Evolutionary conservation across 1,284 basidiomycete genomes (phyloP).

Genomic region (Cystobasidium sp.): DNA sequence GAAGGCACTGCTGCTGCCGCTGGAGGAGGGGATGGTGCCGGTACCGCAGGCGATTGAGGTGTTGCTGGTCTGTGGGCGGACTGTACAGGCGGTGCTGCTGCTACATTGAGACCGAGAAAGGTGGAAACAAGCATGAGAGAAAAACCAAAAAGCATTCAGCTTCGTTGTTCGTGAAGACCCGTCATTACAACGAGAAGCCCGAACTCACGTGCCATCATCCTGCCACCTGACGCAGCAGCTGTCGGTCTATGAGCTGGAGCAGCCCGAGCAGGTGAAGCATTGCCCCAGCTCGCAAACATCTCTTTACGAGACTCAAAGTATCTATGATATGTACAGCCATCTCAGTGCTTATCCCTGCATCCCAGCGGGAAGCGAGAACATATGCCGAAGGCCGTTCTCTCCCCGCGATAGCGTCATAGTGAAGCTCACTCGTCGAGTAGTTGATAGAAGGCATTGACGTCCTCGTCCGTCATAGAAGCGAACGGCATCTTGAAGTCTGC

Average conservation of each 20-base stretch:
- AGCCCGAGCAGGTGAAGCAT: constrained; percentile 10
- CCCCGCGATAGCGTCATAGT: background rate
- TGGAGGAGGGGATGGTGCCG: constrained; percentile 12
- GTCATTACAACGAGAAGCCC: background rate
- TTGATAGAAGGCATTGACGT: constrained; percentile 38
- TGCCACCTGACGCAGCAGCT: constrained; percentile 7
- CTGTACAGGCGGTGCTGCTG: constrained; percentile 14
- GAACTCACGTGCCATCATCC: constrained; percentile 38
- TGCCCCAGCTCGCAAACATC: constrained; percentile 40
- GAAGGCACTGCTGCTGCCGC: constrained; percentile 2
- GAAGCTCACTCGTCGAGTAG: constrained; percentile 42
- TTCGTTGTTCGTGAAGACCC: background rate
- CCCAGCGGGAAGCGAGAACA: background rate
- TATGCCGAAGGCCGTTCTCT: background rate
- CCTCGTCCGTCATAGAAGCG: constrained; percentile 38
- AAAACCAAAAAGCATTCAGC: background rate
- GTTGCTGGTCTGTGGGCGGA: constrained; percentile 15
- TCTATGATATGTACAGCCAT: constrained; percentile 4
- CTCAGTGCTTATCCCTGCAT: background rate
- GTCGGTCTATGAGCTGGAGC: constrained; percentile 10
- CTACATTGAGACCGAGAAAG: background rate
- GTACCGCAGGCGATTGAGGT: constrained; percentile 22
- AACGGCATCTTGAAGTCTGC: constrained; percentile 29
- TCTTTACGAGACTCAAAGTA: constrained; percentile 43
- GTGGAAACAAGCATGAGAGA: background rate